Conservation (phyloP, 164 flowering plant genomes). For the Kingdonia uniflora region DNA sequence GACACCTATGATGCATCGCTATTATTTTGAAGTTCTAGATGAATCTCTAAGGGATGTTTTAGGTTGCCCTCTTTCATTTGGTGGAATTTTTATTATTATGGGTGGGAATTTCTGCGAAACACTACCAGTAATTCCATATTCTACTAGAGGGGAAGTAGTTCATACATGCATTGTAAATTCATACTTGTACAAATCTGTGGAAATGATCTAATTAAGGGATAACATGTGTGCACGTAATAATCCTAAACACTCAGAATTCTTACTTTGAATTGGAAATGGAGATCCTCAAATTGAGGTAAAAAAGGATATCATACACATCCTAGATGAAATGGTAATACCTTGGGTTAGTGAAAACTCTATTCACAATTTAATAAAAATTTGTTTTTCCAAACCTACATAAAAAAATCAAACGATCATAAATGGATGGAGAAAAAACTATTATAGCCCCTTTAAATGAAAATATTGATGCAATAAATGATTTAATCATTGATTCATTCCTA, state of each 20-base stretch:
- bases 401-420: not conserved
- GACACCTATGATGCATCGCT: constrained; percentile 5
- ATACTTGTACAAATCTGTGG: not conserved
- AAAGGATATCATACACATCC: not conserved
- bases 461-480: not conserved
- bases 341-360: not conserved
- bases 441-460: not conserved
- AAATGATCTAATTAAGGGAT: not conserved
- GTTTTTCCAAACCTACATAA: not conserved
- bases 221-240: not conserved
- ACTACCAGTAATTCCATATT: not conserved
- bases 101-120: constrained; percentile 3
- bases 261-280: constrained; percentile 3
- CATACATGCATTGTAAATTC: not conserved
- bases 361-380: not conserved
- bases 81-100: not conserved
- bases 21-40: constrained; percentile 5
- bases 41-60: not conserved
- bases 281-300: not conserved
- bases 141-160: not conserved
- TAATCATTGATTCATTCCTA: not conserved
- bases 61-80: not conserved
- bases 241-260: too few species aligned
- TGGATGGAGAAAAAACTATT: not conserved
- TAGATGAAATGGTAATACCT: not conserved